Percentiles rank a stretch among this genome's conserved stretches.
Evolutionary conservation across 2,329 filamentous ascomycete genomes (phyloP).

Genomic region (Cladosporium cucumerinum): DNA sequence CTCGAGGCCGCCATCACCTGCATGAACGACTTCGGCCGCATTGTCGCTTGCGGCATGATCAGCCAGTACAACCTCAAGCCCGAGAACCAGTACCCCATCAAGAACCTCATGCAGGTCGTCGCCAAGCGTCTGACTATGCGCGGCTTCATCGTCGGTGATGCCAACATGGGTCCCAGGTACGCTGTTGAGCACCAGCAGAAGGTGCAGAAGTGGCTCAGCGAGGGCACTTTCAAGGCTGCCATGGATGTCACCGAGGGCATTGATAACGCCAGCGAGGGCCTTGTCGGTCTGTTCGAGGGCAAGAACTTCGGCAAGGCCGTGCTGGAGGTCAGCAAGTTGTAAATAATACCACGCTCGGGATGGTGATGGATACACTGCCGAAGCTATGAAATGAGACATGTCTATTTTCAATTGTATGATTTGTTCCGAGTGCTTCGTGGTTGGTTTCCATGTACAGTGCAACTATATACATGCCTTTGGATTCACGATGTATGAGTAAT

Average conservation of each 20-base stretch:
- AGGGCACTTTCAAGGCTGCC: conserved; percentile 71
- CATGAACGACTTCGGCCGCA: conserved; percentile 64
- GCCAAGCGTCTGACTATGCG: conserved; percentile 66
- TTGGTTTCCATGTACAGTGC: neutral
- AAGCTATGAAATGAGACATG: conserved; percentile 2
- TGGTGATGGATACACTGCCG: neutral
- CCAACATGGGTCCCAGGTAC: conserved; percentile 65
- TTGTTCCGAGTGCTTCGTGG: neutral
- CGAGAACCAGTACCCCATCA: conserved; percentile 61
- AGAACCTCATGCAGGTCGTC: conserved; percentile 64
- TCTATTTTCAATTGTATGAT: neutral
- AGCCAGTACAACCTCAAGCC: conserved; percentile 67
- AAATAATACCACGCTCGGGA: neutral
- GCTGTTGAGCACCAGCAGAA: conserved; percentile 69
- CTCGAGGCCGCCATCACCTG: conserved; percentile 63
- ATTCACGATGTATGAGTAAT: neutral
- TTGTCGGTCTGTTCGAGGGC: conserved; percentile 71
- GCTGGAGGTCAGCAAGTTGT: conserved; percentile 55
- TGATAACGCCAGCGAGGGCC: conserved; percentile 69
- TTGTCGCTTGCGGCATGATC: conserved; percentile 66
- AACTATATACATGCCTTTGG: neutral
- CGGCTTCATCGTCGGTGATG: conserved; percentile 71
- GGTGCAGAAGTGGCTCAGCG: conserved; percentile 70
- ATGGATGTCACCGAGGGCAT: conserved; percentile 69
- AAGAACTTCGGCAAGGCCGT: conserved; percentile 86